Conservation (phyloP, 176 grass and related monocot species). For the Triticum turgidum region DNA sequence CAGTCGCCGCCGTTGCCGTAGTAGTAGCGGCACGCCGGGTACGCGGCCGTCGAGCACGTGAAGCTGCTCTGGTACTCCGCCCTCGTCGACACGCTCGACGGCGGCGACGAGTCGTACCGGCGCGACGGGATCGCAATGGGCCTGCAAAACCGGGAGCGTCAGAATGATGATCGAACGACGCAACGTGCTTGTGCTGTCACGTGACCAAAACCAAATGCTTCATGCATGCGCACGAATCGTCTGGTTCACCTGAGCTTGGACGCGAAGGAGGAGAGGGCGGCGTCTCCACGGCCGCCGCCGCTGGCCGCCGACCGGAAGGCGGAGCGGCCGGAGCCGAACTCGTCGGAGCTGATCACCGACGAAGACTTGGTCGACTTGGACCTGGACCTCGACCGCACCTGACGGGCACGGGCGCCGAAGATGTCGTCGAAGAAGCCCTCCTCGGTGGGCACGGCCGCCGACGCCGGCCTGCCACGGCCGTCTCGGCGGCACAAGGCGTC, state of each 20-base stretch:
- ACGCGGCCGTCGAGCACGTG: constrained; percentile 32
- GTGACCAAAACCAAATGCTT: constrained; percentile 7
- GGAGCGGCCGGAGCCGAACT: constrained; percentile 27
- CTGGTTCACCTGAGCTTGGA: constrained; percentile 74
- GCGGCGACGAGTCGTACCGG: constrained; percentile 55
- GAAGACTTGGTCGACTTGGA: constrained; percentile 69
- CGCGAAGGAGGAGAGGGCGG: constrained; percentile 63
- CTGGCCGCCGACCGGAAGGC: constrained; percentile 5
- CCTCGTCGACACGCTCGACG: constrained; percentile 45
- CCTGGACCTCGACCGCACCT: constrained; percentile 56
- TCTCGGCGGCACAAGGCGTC: constrained; percentile 32
- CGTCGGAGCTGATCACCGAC: constrained; percentile 64
- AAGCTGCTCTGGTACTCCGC: constrained; percentile 49
- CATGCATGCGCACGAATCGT: background rate
- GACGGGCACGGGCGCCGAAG: constrained; percentile 48
- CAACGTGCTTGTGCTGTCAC: background rate
- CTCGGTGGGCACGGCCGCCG: constrained; percentile 56
- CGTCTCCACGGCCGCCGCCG: constrained; percentile 30
- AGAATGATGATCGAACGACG: background rate
- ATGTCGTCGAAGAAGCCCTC: constrained; percentile 86
- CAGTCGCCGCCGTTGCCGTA: constrained; percentile 26
- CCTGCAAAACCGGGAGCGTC: constrained; percentile 26
- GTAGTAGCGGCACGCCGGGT: constrained; percentile 47
- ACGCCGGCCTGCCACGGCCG: background rate
- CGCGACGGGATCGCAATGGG: constrained; percentile 65